Conservation (phyloP, 2,329 filamentous ascomycete genomes). For the Fusarium pseudocircinatum region DNA sequence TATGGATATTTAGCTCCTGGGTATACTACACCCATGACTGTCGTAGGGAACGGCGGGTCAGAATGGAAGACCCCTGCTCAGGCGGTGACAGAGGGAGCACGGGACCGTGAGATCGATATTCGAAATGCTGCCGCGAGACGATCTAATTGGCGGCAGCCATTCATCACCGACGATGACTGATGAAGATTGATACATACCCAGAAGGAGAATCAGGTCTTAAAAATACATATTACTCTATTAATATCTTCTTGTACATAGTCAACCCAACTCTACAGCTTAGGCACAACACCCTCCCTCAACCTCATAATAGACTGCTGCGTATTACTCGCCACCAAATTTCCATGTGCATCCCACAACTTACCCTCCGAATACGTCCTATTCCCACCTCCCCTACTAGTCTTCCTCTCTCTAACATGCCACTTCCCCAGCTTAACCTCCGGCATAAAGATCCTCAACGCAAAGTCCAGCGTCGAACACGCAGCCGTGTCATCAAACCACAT, state of each 20-base stretch:
- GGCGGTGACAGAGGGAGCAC: too few relatives aligned
- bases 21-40: accelerated
- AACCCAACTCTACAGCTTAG: slow-evolving; percentile 7
- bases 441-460: slow-evolving; percentile 57
- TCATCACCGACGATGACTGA: background rate
- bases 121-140: background rate
- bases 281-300: slow-evolving; percentile 4
- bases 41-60: accelerated
- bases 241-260: background rate
- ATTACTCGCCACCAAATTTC: slow-evolving; percentile 57
- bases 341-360: slow-evolving; percentile 55
- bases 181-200: accelerated
- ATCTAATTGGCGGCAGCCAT: background rate
- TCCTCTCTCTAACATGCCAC: slow-evolving; percentile 57
- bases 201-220: background rate
- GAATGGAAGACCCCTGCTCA: accelerated
- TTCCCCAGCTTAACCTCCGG: slow-evolving; percentile 50
- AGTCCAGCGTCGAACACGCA: slow-evolving; percentile 60
- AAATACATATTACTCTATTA: background rate
- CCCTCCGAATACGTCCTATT: slow-evolving; percentile 58
- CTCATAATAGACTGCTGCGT: slow-evolving; percentile 57
- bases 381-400: slow-evolving; percentile 48
- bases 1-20: background rate
- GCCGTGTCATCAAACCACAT: slow-evolving; percentile 55
- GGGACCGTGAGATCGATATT: background rate